phyloP scores from a whole-genome alignment of 1,284 basidiomycete species.

The Kwoniella shivajii region DNA sequence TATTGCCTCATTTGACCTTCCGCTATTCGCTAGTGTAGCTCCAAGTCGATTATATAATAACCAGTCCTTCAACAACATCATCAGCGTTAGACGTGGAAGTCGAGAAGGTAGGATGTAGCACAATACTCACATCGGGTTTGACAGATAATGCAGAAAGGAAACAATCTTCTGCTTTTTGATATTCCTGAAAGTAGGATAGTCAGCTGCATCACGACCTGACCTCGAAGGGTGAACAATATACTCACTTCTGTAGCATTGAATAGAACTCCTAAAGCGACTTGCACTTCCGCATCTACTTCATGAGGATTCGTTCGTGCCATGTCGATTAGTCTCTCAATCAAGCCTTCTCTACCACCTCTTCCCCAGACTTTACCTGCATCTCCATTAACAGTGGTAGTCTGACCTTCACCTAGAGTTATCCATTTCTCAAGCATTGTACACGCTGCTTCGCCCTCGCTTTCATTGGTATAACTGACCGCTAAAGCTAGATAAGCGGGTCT shows the following conservation, averaged over 20 bases:
- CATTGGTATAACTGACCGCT: slow-evolving; percentile 90
- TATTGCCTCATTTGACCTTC: slow-evolving; percentile 78
- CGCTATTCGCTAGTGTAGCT: slow-evolving; percentile 92
- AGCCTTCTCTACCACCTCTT: slow-evolving; percentile 18
- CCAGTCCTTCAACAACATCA: slow-evolving; percentile 70
- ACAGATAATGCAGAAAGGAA: slow-evolving; percentile 85
- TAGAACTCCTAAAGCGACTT: slow-evolving; percentile 90
- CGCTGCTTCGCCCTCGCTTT: slow-evolving; percentile 71
- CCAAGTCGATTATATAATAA: slow-evolving; percentile 93
- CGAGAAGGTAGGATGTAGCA: too few relatives aligned
- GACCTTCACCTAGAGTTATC: slow-evolving; percentile 58
- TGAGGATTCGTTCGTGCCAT: slow-evolving; percentile 54
- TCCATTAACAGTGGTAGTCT: background rate
- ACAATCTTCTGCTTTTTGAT: slow-evolving; percentile 89
- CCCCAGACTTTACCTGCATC: slow-evolving; percentile 3
- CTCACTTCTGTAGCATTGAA: slow-evolving; percentile 85
- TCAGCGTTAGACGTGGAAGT: too few relatives aligned
- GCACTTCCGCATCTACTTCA: slow-evolving; percentile 87
- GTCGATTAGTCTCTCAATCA: slow-evolving; percentile 52
- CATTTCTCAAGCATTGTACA: slow-evolving; percentile 81
- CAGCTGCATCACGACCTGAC: background rate
- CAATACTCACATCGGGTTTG: slow-evolving; percentile 71
- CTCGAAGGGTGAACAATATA: background rate
- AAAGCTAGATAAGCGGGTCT: slow-evolving; percentile 87
- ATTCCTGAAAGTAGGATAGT: slow-evolving; percentile 63